These are phyloP conservation scores for Diaporthe sp. DNA, from an alignment of 2,329 filamentous ascomycete species.

Conservation along the genomic window DNA sequence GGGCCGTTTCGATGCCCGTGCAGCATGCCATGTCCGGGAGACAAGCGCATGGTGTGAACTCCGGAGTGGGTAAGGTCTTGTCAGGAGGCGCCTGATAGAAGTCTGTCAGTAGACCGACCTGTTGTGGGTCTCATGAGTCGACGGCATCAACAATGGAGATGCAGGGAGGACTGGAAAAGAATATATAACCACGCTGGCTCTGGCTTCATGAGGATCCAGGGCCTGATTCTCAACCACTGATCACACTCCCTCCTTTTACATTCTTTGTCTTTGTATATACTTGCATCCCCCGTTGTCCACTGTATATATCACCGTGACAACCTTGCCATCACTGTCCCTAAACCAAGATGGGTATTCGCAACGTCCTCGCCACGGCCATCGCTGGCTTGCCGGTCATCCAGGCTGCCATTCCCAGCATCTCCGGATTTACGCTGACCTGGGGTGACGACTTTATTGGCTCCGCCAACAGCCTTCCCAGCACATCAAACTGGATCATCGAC, in stretches of 20 bases:
- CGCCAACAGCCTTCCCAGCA: conserved; percentile 49
- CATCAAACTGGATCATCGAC: conserved; percentile 59
- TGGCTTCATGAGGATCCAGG: background rate
- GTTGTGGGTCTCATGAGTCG: conserved; percentile 17
- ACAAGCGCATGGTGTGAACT: conserved; percentile 15
- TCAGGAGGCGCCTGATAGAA: conserved; percentile 15
- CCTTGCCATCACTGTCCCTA: background rate
- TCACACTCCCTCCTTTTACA: background rate
- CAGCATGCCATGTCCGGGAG: conserved; percentile 11
- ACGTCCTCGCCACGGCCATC: conserved; percentile 11
- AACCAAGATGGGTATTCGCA: conserved; percentile 16
- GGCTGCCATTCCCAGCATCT: conserved; percentile 21
- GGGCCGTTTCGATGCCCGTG: conserved; percentile 29
- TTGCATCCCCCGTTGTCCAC: background rate
- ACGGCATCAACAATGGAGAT: background rate
- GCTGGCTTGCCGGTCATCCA: conserved; percentile 1
- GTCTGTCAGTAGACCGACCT: conserved; percentile 4
- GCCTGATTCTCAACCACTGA: background rate
- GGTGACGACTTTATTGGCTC: conserved; percentile 24
- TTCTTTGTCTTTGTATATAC: background rate
- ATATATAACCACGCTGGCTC: conserved; percentile 8
- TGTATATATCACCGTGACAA: conserved; percentile 8
- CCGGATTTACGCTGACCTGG: conserved; percentile 24
- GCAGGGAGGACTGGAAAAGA: background rate
- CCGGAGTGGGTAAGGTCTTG: conserved; percentile 5